These are phyloP conservation scores for Metschnikowia anglica DNA, from an alignment of 805 yeast genomes.

Conservation along the genomic window DNA sequence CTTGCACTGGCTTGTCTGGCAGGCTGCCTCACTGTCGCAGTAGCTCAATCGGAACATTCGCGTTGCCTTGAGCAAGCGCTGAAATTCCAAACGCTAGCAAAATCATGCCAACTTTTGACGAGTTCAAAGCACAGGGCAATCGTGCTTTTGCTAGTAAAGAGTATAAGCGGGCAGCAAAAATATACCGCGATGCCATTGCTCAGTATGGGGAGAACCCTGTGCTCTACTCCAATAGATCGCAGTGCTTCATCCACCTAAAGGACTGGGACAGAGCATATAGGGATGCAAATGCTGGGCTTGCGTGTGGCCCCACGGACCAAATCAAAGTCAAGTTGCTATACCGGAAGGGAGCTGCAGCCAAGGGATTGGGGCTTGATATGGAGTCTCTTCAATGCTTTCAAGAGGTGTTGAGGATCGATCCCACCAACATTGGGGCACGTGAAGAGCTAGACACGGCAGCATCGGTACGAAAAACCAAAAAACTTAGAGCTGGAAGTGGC, in stretches of 20 bases:
- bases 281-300: constrained; percentile 53
- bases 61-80: too few species aligned
- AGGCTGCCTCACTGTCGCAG: too few species aligned
- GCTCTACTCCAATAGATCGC: constrained; percentile 66
- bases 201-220: constrained; percentile 51
- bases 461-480: constrained; percentile 11
- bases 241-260: constrained; percentile 54
- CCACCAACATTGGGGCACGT: constrained; percentile 38
- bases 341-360: constrained; percentile 47
- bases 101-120: constrained; percentile 24
- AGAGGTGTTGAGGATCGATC: constrained; percentile 42
- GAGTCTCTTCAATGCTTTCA: constrained; percentile 32
- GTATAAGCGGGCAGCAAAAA: constrained; percentile 49
- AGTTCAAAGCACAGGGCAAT: constrained; percentile 51
- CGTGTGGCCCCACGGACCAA: constrained; percentile 26
- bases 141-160: constrained; percentile 46
- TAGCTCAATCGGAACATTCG: too few species aligned
- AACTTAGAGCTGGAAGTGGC: constrained; percentile 9
- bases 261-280: constrained; percentile 49
- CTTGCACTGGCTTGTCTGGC: too few species aligned
- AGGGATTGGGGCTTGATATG: constrained; percentile 24
- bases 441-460: constrained; percentile 30
- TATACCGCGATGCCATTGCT: constrained; percentile 56
- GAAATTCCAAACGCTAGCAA: too few species aligned
- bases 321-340: constrained; percentile 49